A percentile compares a stretch with the other conserved stretches of the same genome.
phyloP scores from a whole-genome alignment of 2,329 filamentous ascomycete species.

The Venturia effusa region DNA sequence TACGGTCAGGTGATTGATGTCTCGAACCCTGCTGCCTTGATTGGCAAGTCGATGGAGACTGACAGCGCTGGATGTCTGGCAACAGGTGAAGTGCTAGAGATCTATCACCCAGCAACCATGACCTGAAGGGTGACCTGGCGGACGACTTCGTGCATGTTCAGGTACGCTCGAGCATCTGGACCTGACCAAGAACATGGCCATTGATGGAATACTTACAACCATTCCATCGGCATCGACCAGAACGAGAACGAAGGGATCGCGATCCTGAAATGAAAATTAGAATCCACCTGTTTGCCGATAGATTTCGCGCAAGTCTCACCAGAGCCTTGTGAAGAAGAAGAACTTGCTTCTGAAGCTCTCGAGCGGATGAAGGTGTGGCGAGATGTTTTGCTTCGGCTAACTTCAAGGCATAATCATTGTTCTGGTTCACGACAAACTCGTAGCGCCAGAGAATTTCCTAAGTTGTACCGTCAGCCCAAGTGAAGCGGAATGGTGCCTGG shows the following conservation, averaged over 20 bases:
- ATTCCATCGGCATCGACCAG: constrained; percentile 46
- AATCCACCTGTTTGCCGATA: too few species aligned
- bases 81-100: neutral
- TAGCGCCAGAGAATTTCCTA: constrained; percentile 32
- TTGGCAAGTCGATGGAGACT: neutral
- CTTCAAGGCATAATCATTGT: constrained; percentile 19
- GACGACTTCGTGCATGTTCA: neutral
- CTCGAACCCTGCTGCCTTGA: neutral
- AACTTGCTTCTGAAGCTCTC: neutral
- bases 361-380: constrained; percentile 4
- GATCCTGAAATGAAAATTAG: constrained; percentile 13
- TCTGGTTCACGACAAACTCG: constrained; percentile 24
- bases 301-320: constrained; percentile 17
- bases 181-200: neutral
- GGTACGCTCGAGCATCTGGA: neutral
- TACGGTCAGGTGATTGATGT: neutral
- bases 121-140: neutral
- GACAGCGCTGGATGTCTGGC: neutral
- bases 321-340: constrained; percentile 20
- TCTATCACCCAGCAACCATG: neutral
- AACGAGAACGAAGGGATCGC: constrained; percentile 43
- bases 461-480: neutral
- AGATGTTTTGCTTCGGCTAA: constrained; percentile 18
- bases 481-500: neutral
- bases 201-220: constrained; percentile 21